These are phyloP conservation scores for Leptographium flavum DNA, from an alignment of 2,329 filamentous ascomycete genomes.

Conservation along the genomic window DNA sequence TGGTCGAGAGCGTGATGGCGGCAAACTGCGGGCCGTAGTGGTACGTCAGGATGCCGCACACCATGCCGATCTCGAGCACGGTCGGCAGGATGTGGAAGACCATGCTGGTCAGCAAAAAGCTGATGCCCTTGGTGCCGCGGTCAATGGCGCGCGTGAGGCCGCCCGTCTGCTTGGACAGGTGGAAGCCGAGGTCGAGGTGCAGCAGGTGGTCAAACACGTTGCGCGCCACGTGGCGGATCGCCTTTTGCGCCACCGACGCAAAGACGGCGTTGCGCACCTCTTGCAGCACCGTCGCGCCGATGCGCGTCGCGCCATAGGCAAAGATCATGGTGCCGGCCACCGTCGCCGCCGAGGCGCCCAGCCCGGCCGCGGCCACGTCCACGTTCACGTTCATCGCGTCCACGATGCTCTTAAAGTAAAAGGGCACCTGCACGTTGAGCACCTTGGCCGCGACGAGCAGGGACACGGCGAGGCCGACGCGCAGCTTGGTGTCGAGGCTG, in stretches of 20 bases:
- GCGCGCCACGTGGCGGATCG: slow-evolving; percentile 77
- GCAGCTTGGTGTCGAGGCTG: slow-evolving; percentile 65
- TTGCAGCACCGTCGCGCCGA: slow-evolving; percentile 81
- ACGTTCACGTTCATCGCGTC: slow-evolving; percentile 97
- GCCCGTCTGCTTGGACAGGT: slow-evolving; percentile 86
- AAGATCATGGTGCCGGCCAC: slow-evolving; percentile 88
- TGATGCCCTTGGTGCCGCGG: slow-evolving; percentile 94
- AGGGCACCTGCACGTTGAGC: slow-evolving; percentile 93
- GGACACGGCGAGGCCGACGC: slow-evolving; percentile 72
- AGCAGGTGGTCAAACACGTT: slow-evolving; percentile 89
- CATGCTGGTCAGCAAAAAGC: slow-evolving; percentile 93
- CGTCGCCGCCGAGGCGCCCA: slow-evolving; percentile 71
- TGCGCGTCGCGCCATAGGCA: slow-evolving; percentile 78
- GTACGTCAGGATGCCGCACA: slow-evolving; percentile 92
- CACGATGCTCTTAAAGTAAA: slow-evolving; percentile 97
- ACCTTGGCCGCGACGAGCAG: slow-evolving; percentile 84
- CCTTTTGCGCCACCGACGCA: slow-evolving; percentile 91
- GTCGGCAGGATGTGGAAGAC: slow-evolving; percentile 95
- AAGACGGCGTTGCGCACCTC: slow-evolving; percentile 94
- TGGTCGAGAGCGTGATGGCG: slow-evolving; percentile 75
- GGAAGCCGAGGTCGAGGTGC: slow-evolving; percentile 81
- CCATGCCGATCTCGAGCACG: slow-evolving; percentile 82
- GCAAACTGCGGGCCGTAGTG: slow-evolving; percentile 91
- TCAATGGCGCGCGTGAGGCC: slow-evolving; percentile 90
- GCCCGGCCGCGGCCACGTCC: slow-evolving; percentile 52